Evolutionary conservation across 2,329 filamentous ascomycete species (phyloP), one percentile per base, ranked within the genome.

Genomic region (Parastagonospora nodorum): DNA sequence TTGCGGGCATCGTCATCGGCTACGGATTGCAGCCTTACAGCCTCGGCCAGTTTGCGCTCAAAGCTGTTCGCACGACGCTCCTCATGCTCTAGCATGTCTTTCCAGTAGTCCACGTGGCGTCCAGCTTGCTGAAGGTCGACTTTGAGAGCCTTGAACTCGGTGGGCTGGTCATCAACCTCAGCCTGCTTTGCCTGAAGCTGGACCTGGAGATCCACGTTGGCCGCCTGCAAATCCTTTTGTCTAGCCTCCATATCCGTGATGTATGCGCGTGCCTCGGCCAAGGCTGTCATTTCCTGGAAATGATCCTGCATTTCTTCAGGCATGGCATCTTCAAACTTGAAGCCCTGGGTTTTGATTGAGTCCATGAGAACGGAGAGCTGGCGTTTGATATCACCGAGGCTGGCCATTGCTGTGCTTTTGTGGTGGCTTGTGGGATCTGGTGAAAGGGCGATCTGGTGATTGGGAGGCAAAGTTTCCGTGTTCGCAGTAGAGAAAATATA

Each of bases 111-210:
- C 15, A 60, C 48, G 6, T 46, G 48, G 30, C 40, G 56, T 8
- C 45, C 42, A 6, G 56, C 52, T 19, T 60, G 60, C 15, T 55
- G 51, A 8, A 64, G 50, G 27, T 66, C 63, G n/a, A 61, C 42
- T 37, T 52, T 36, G 10, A 58, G 42, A 39, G 43, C 36, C 32
- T 57, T 45, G 41, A 59, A 52, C 2, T 63, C 57, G 2, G 41
- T 53, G 1, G 58, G 57, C 27, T 58, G 42, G 19, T 63, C 37
- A 19, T 56, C 45, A 8, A 61, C 45, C 30, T 59, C 53, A 11
- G 44, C 14, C 40, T 64, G 52, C 32, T 58, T 61, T 9, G 50
- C 41, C 29, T 48, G 35, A n/a, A 66, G 15, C 6, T 58, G 42
- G 7, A 45, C 30, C n/a, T 28, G 29, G 8, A 66, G 10, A 5